Percentiles rank a stretch among this genome's conserved stretches.
Conservation (phyloP, 2,329 filamentous ascomycete species). For the Aspergillus pseudoterreus region DNA sequence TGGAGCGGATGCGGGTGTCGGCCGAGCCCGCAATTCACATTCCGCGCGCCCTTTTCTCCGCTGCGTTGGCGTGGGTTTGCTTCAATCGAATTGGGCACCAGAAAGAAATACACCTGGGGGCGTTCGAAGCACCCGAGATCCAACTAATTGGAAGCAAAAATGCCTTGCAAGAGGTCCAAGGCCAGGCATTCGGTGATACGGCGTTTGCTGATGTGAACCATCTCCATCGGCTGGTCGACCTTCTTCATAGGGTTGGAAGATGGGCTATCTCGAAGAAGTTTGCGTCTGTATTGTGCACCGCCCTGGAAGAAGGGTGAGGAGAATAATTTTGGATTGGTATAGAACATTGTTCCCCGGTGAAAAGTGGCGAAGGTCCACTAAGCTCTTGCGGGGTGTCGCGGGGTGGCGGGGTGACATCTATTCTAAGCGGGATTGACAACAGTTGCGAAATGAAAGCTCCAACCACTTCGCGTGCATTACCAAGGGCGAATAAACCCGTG, state of each 20-base stretch:
- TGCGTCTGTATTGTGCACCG: slow-evolving; percentile 17
- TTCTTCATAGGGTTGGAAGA: slow-evolving; percentile 22
- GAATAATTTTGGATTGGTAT: not conserved
- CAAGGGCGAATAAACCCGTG: too few relatives aligned
- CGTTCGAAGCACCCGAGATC: slow-evolving; percentile 24
- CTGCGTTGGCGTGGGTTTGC: slow-evolving; percentile 14
- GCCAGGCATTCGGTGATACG: slow-evolving; percentile 13
- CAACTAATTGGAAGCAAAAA: slow-evolving; percentile 19
- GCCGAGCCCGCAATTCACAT: slow-evolving; percentile 19
- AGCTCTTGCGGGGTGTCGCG: not conserved
- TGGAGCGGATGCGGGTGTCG: slow-evolving; percentile 15
- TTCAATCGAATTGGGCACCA: slow-evolving; percentile 15
- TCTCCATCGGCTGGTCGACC: slow-evolving; percentile 21
- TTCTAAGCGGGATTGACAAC: not conserved
- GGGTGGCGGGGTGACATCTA: not conserved
- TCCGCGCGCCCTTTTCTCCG: slow-evolving; percentile 14
- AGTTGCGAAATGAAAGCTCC: not conserved
- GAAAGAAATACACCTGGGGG: slow-evolving; percentile 7
- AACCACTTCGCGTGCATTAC: too few relatives aligned
- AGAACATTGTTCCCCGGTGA: not conserved
- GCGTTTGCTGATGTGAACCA: slow-evolving; percentile 20
- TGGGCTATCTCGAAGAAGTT: slow-evolving; percentile 27
- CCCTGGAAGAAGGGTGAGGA: not conserved
- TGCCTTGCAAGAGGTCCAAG: slow-evolving; percentile 13
- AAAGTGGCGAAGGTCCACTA: not conserved